Base-by-base conservation (phyloP, 306 rosid species). In the Acmispon strigosus region DNA sequence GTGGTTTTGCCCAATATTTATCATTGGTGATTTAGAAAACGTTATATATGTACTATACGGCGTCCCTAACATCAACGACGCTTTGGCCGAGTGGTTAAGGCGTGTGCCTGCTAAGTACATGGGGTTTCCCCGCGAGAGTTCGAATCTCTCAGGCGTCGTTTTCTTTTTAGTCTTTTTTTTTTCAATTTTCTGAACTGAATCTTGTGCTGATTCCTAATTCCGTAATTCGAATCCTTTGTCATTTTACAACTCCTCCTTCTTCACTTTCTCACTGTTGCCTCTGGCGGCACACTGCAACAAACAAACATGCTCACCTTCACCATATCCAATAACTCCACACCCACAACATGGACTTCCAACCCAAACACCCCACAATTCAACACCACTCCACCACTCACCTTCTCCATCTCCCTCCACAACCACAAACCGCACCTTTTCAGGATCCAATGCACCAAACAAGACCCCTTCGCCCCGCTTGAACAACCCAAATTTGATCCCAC, bases 1-100 rank as follows among this genome's bases (percentile, higher is more conserved):
- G n/a, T n/a, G n/a, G n/a, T n/a, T n/a, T n/a, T n/a, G n/a, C n/a
- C n/a, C n/a, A n/a, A n/a, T n/a, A n/a, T n/a, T n/a, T n/a, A n/a
- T n/a, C n/a, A n/a, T n/a, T n/a, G n/a, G n/a, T n/a, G n/a, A n/a
- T n/a, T n/a, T n/a, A n/a, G n/a, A n/a, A n/a, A n/a, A n/a, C n/a
- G n/a, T n/a, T 2, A 27, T 27, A 27, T 27, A 32, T 0, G 6
- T 5, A 5, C 7, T 32, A 32, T 32, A 32, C 37, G 37, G 12
- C 6, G 4, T 0, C 0, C 0, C 0, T 0, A 0, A 0, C 29
- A 63, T 4, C 14, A 16, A 0, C 0, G 92, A 80, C 91, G 91
- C 94, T 90, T 90, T 90, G 96, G 96, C 93, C 94, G 94, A 90
- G 91, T 87, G 96, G 96, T 86, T 88, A 87, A 87, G 91, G 90